These are phyloP conservation scores for Pestalotiopsis sp. DNA, from an alignment of 2,329 filamentous ascomycete genomes.

Conservation along the genomic window DNA sequence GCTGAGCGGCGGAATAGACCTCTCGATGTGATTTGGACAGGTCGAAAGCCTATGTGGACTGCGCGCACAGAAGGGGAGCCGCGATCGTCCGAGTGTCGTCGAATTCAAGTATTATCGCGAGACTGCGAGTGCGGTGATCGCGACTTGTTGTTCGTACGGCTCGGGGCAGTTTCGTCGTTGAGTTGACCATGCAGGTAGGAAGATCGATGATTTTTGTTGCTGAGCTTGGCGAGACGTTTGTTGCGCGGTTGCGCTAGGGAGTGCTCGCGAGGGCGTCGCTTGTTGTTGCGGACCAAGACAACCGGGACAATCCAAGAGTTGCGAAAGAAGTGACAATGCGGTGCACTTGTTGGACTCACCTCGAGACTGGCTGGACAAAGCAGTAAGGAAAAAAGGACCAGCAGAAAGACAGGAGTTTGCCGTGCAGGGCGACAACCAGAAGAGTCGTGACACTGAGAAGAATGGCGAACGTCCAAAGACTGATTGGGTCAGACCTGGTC, in stretches of 20 bases:
- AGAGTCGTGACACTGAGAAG: background rate
- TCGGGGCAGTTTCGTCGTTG: too few relatives aligned
- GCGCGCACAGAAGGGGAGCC: too few relatives aligned
- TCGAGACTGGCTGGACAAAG: slow-evolving; percentile 3
- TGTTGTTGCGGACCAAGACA: background rate
- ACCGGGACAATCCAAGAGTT: background rate
- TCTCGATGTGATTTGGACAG: background rate
- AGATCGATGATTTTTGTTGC: background rate
- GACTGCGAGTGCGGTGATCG: too few relatives aligned
- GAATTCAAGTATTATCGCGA: too few relatives aligned
- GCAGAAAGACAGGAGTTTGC: background rate
- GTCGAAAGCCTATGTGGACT: too few relatives aligned
- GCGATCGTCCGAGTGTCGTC: too few relatives aligned
- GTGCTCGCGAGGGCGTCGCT: background rate
- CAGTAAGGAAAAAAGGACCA: slow-evolving; percentile 2
- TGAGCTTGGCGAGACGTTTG: background rate
- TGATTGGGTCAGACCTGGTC: background rate
- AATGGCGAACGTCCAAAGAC: background rate
- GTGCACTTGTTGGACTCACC: background rate
- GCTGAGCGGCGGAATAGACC: background rate
- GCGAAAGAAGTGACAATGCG: background rate
- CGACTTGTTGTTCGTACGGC: too few relatives aligned
- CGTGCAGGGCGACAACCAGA: background rate
- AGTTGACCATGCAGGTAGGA: background rate
- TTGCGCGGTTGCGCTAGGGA: background rate